Percentiles rank a stretch among this genome's conserved stretches.
Conservation (phyloP, 176 grass and related monocot genomes). For the Bolboschoenus planiculmis region DNA sequence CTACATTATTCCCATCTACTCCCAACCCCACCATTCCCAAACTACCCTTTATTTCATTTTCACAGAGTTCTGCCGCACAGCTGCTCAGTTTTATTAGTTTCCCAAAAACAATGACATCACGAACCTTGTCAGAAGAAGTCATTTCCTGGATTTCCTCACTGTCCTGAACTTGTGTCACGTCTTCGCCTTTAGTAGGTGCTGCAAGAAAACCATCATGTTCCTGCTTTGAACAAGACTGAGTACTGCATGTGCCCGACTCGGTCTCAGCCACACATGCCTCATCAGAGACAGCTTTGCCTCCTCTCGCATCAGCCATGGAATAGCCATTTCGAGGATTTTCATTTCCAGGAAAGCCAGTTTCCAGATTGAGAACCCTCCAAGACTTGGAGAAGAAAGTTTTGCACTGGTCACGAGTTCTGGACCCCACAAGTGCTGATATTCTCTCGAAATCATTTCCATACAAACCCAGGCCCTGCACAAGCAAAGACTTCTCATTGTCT, state of each 20-base stretch:
- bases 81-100: constrained; percentile 2
- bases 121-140: constrained; percentile 2
- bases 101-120: constrained; percentile 17
- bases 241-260: constrained; percentile 61
- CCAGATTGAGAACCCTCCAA: constrained; percentile 73
- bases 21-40: neutral
- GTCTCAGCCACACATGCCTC: constrained; percentile 55
- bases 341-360: constrained; percentile 50
- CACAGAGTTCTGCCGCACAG: neutral
- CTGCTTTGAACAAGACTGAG: constrained; percentile 50
- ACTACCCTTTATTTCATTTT: constrained; percentile 15
- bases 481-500: constrained; percentile 68
- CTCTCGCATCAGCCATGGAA: constrained; percentile 35
- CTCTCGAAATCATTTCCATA: constrained; percentile 76
- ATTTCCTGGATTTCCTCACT: constrained; percentile 29
- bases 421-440: constrained; percentile 55
- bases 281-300: constrained; percentile 57
- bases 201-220: constrained; percentile 44
- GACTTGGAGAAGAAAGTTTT: constrained; percentile 94
- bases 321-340: constrained; percentile 26
- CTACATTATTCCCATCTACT: constrained; percentile 6
- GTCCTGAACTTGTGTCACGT: constrained; percentile 20
- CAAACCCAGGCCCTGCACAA: constrained; percentile 56
- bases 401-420: constrained; percentile 80
- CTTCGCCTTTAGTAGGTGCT: constrained; percentile 19